Evolutionary conservation across 345 rosid genomes (phyloP).

Genomic region (Murraya koenigii): DNA sequence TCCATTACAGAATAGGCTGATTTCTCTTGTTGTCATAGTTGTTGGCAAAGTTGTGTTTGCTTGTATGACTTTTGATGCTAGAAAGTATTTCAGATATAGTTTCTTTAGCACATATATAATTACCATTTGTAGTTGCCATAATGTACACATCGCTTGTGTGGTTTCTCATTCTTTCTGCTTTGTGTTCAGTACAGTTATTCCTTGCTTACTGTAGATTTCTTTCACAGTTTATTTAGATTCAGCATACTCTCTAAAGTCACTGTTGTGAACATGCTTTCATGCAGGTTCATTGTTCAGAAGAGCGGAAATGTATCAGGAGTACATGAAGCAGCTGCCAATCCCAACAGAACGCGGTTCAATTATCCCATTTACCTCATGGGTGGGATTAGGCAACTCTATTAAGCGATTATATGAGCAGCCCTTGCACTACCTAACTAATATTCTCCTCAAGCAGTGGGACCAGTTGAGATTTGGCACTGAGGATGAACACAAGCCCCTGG

Average conservation of each 20-base stretch:
- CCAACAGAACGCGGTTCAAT: constrained; percentile 66
- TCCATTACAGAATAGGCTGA: neutral
- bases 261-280: constrained; percentile 11
- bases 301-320: constrained; percentile 82
- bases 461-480: constrained; percentile 48
- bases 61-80: neutral
- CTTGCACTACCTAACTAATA: constrained; percentile 81
- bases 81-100: neutral
- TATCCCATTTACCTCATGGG: constrained; percentile 76
- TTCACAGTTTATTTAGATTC: neutral
- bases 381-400: constrained; percentile 69
- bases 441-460: constrained; percentile 70
- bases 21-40: neutral
- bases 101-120: neutral
- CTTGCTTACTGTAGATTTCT: neutral
- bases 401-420: constrained; percentile 79
- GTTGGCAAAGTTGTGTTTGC: neutral
- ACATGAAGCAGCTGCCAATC: constrained; percentile 66
- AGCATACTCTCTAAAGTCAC: neutral
- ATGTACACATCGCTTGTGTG: neutral
- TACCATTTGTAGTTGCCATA: neutral
- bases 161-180: neutral
- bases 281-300: constrained; percentile 41
- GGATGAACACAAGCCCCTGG: constrained; percentile 51
- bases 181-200: neutral